Evolutionary conservation across 2,329 filamentous ascomycete genomes (phyloP).

Genomic region (Aspergillus texensis): DNA sequence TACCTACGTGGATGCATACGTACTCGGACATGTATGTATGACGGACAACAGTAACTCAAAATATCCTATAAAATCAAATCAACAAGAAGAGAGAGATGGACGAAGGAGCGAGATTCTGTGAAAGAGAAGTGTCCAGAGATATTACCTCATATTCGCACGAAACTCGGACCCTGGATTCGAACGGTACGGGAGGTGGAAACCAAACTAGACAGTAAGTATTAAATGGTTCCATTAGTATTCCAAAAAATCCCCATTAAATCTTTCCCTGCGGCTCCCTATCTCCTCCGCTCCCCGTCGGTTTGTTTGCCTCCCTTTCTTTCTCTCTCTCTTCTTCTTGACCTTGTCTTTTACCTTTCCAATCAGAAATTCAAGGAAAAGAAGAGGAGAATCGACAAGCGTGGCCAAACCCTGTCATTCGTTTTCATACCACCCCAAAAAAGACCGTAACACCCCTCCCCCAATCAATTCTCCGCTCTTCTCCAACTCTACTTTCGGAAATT

Average conservation of each 20-base stretch:
- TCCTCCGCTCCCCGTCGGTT: not conserved
- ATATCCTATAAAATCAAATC: not conserved
- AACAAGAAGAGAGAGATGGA: not conserved
- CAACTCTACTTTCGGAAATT: conserved; percentile 18
- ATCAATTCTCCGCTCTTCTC: conserved; percentile 18
- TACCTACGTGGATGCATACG: conserved; percentile 5
- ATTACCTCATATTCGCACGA: not conserved
- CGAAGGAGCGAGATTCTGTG: not conserved
- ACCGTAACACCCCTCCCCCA: conserved; percentile 1
- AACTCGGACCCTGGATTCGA: not conserved
- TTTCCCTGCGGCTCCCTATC: conserved; percentile 1
- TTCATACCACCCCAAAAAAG: not conserved
- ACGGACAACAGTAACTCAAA: not conserved
- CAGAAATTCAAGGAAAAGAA: not conserved
- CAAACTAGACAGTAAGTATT: not conserved
- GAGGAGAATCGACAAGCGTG: not conserved
- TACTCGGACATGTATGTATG: conserved; percentile 1
- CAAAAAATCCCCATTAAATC: not conserved
- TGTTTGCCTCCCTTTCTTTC: conserved; percentile 8
- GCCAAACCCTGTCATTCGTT: conserved; percentile 9
- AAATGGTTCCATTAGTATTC: not conserved
- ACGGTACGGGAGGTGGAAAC: not conserved
- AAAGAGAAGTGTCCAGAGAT: not conserved
- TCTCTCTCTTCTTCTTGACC: not conserved
- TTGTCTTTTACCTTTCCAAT: conserved; percentile 1